Evolutionary conservation across 768 basidiomycete species (phyloP), one percentile per base, ranked within the genome.

Genomic region (Gloeopeniophorella convolvens): DNA sequence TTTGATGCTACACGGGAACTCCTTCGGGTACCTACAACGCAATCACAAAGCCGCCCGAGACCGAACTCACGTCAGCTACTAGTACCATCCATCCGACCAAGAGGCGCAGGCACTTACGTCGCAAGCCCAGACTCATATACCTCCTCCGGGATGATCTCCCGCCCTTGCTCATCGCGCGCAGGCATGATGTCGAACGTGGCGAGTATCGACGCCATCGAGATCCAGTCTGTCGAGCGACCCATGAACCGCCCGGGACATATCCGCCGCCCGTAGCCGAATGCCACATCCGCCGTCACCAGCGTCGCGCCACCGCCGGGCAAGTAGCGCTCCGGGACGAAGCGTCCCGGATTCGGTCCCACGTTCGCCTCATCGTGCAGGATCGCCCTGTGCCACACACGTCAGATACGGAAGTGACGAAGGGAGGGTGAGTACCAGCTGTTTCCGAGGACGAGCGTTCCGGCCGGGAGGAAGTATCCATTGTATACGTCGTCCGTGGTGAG

Each of bases 121-220:
- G 47, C 47, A 9, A 48, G 39, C 27, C 50, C 43, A 11, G 18
- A 33, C 18, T 40, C 11, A 31, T 41, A 45, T 15, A 34, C 34
- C 31, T 45, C 37, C 24, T 45, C 50, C 3, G 44, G 36, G 31
- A 45, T 33, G 23, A 34, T 51, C 13, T 33, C 31, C 23, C 2
- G 6, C 11, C 30, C 31, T 3, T 23, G 9, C 31, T 9, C 24
- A n/a, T 40, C 32, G 24, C 30, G 43, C 8, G 31, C 43, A 4
- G 23, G 37, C 11, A 32, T 33, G 10, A 76, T 69, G n/a, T 66
- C 51, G 45, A 76, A 70, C 5, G 63, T 56, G 4, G 72, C 61
- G 11, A 74, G 59, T 26, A 72, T 63, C 27, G 63, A 68, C 12
- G 65, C 52, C 5, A 73, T 65, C 39, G 64, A 66, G 18, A 71